A percentile compares a stretch with the other conserved stretches of the same genome.
Evolutionary conservation across 2,329 filamentous ascomycete species (phyloP).

Genomic region (Incumbomyces delicatus): DNA sequence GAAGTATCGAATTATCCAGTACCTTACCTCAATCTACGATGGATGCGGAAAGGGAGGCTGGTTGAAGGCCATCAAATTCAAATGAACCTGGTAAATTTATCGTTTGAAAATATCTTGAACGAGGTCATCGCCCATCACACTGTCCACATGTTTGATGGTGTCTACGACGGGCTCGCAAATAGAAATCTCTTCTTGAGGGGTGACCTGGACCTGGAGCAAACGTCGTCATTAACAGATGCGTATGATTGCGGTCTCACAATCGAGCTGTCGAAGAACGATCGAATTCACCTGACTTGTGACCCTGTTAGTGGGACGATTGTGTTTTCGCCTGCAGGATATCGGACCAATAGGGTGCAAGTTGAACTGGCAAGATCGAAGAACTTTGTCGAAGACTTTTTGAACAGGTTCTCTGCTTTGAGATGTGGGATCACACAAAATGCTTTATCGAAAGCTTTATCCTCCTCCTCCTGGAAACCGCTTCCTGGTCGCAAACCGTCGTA

Average conservation of each 20-base stretch:
- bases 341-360: slow-evolving; percentile 49
- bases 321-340: slow-evolving; percentile 54
- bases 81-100: slow-evolving; percentile 58
- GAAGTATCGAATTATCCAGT: slow-evolving; percentile 15
- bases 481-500: slow-evolving; percentile 32
- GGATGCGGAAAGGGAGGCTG: slow-evolving; percentile 76
- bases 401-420: slow-evolving; percentile 5
- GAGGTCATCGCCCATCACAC: slow-evolving; percentile 66
- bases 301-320: slow-evolving; percentile 68
- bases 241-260: slow-evolving; percentile 58
- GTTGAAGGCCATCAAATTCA: slow-evolving; percentile 57
- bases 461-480: slow-evolving; percentile 27
- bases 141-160: slow-evolving; percentile 58
- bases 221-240: slow-evolving; percentile 52
- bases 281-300: slow-evolving; percentile 58
- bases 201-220: slow-evolving; percentile 49
- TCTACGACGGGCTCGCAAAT: slow-evolving; percentile 50
- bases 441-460: slow-evolving; percentile 9
- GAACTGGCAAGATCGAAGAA: slow-evolving; percentile 51
- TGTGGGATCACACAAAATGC: slow-evolving; percentile 15
- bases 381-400: slow-evolving; percentile 29
- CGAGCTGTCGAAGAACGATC: slow-evolving; percentile 56
- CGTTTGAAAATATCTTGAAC: slow-evolving; percentile 63
- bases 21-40: slow-evolving; percentile 46
- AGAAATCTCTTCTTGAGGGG: slow-evolving; percentile 53